phyloP scores from a whole-genome alignment of 306 rosid genomes.

The Medicago arabica region DNA sequence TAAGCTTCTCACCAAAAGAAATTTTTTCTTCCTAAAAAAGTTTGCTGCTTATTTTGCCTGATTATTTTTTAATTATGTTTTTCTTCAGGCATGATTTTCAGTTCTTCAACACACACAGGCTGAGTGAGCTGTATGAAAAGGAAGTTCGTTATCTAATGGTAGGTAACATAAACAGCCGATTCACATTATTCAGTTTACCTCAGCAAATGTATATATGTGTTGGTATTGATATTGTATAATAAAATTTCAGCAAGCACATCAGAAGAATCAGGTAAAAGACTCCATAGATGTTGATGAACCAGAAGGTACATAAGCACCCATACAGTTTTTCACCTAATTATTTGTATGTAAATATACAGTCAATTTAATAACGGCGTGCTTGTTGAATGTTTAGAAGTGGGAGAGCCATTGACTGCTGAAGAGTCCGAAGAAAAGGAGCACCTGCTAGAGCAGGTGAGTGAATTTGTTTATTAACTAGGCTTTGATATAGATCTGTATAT shows the following conservation, averaged over 20 bases:
- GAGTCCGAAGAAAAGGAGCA: slow-evolving; percentile 95
- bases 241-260: slow-evolving; percentile 86
- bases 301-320: slow-evolving; percentile 64
- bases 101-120: slow-evolving; percentile 91
- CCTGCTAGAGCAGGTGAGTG: slow-evolving; percentile 75
- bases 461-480: slow-evolving; percentile 30
- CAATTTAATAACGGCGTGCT: slow-evolving; percentile 8
- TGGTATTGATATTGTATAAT: slow-evolving; percentile 33
- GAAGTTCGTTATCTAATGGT: slow-evolving; percentile 99
- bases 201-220: slow-evolving; percentile 16
- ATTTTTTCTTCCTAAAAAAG: neutral
- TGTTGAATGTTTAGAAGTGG: slow-evolving; percentile 65
- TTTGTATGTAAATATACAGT: slow-evolving; percentile 13
- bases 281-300: slow-evolving; percentile 94
- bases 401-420: slow-evolving; percentile 95
- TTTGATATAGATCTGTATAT: slow-evolving; percentile 23
- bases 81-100: slow-evolving; percentile 89
- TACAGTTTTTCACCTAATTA: neutral
- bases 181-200: slow-evolving; percentile 23
- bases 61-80: slow-evolving; percentile 20
- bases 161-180: slow-evolving; percentile 46
- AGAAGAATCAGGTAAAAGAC: slow-evolving; percentile 95
- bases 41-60: slow-evolving; percentile 9
- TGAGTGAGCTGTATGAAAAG: slow-evolving; percentile 94
- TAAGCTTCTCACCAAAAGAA: slow-evolving; percentile 52